Evolutionary conservation across 768 basidiomycete genomes (phyloP), one percentile per base, ranked within the genome.

Genomic region (Royoungia palumana): DNA sequence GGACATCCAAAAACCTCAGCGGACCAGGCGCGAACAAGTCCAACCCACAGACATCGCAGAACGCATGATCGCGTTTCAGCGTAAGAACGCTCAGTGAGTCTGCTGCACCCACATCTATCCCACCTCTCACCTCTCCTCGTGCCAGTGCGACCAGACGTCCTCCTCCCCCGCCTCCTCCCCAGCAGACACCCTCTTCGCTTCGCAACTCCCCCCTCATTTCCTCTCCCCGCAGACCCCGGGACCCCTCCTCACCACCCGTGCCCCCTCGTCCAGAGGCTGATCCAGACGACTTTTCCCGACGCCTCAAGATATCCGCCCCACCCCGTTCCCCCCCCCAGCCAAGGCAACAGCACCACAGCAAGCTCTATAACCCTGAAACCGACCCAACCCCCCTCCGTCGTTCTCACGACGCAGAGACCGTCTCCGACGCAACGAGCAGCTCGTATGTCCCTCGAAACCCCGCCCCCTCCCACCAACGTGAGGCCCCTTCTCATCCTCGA

Each of bases 361-460:
- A 83, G 55, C 76, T 91, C 1, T 92, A 74, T 68, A 86, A 91
- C 59, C 89, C 88, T 0, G 75, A 87, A 49, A 72, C 79, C 0
- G 87, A 89, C 60, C 77, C 82, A 10, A 75, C 85, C 21, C 83
- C 80, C 42, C 72, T 77, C 63, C 73, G 81, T 12, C 75, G 77
- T 27, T 79, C 78, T 0, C 66, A 77, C n/a, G 87, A 92, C 55
- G 78, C 82, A 4, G 88, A 89, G 46, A 54, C 71, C 13, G 77
- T 77, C 56, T 83, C 83, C 0, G 88, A 89, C 47, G 71, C 72
- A 19, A 74, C 72, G 6, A 70, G 76, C 44, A 78, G 72, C 58
- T 81, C 83, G 0, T 75, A 80, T 57, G 52, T 65, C 27, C 67
- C 67, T 17, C 58, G 66, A 32, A 54, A 49, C 22, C 41, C 68